These are phyloP conservation scores for Candida ascalaphidarum DNA, from an alignment of 805 yeast species.

Conservation along the genomic window DNA sequence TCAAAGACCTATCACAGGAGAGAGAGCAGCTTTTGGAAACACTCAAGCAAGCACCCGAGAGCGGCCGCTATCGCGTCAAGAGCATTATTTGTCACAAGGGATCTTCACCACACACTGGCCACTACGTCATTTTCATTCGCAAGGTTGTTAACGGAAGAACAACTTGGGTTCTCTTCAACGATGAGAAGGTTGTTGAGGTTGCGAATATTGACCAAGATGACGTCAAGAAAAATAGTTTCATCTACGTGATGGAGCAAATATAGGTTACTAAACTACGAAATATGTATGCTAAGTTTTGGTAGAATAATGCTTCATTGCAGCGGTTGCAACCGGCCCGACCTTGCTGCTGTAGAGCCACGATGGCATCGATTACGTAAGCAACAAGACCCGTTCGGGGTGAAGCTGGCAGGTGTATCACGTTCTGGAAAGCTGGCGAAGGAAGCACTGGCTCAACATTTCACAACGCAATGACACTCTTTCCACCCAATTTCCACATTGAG, in stretches of 20 bases:
- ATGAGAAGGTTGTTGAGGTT: conserved; percentile 72
- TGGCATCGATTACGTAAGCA: no score
- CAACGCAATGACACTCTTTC: no score
- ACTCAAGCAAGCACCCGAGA: conserved; percentile 2
- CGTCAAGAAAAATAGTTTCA: conserved; percentile 38
- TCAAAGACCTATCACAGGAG: conserved; percentile 20
- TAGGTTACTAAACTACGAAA: no score
- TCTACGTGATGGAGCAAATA: conserved; percentile 31
- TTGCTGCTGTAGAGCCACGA: no score
- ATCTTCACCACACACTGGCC: conserved; percentile 83
- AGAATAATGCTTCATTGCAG: no score
- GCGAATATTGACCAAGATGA: conserved; percentile 36
- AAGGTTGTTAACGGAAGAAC: conserved; percentile 26
- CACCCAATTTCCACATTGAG: no score
- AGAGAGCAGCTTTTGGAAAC: conserved; percentile 8
- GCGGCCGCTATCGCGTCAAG: conserved; percentile 37
- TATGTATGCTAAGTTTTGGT: no score
- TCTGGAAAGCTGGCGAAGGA: no score
- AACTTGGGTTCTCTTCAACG: conserved; percentile 77
- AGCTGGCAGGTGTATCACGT: no score
- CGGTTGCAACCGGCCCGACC: no score
- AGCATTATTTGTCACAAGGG: conserved; percentile 88
- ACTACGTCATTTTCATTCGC: conserved; percentile 72
- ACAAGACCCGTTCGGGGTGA: no score
- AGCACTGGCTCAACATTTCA: no score